These are phyloP conservation scores for Eucalyptus grandis DNA, from an alignment of 345 rosid species.

Conservation along the genomic window DNA sequence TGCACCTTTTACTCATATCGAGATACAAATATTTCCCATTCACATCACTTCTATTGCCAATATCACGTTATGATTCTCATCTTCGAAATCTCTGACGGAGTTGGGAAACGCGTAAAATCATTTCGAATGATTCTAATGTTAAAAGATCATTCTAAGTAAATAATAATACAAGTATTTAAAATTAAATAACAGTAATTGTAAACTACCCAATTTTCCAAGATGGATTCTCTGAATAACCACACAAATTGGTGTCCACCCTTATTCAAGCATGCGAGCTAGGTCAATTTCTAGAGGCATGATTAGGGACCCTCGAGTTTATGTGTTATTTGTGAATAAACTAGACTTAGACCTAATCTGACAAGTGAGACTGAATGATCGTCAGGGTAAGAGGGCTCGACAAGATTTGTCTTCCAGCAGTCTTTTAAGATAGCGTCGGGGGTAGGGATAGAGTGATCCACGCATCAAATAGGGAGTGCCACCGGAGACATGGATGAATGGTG, in stretches of 20 bases:
- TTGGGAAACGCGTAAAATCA: neutral
- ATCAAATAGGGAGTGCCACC: neutral
- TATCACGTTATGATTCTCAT: too few species aligned
- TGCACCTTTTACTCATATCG: neutral
- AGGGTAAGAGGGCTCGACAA: neutral
- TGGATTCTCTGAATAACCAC: neutral
- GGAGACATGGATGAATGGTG: neutral
- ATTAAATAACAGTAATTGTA: too few species aligned
- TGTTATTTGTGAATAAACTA: neutral
- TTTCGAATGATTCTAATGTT: neutral
- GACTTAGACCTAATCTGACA: neutral
- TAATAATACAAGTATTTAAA: too few species aligned
- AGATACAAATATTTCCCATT: neutral
- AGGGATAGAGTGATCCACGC: neutral
- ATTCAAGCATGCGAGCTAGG: neutral
- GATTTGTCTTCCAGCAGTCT: neutral
- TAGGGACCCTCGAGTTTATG: neutral
- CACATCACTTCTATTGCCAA: neutral
- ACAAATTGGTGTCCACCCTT: neutral
- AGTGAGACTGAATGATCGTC: neutral
- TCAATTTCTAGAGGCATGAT: neutral
- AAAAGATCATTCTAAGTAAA: too few species aligned
- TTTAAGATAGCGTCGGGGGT: neutral
- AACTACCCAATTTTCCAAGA: neutral
- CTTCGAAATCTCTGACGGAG: neutral